Percentiles rank a stretch among this genome's conserved stretches.
Conservation (phyloP, 2,329 filamentous ascomycete species). For the Microthyrium microscopicum region DNA sequence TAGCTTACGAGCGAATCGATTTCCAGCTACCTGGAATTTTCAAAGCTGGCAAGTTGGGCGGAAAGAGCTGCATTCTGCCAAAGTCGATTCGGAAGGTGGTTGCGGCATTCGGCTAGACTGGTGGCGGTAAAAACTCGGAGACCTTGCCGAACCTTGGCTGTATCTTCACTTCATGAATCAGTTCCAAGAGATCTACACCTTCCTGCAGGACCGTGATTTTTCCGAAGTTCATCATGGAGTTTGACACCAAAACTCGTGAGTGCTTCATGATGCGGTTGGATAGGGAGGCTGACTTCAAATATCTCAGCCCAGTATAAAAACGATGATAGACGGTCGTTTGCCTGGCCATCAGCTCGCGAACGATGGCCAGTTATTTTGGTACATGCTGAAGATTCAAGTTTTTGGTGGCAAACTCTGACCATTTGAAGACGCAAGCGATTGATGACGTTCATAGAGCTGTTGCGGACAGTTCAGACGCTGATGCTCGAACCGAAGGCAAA, state of each 20-base stretch:
- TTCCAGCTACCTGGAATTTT: no score
- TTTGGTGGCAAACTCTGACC: background rate
- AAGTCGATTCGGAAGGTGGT: no score
- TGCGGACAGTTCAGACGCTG: constrained; percentile 39
- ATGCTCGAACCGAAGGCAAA: constrained; percentile 67
- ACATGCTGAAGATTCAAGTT: constrained; percentile 15
- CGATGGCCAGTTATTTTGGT: constrained; percentile 92
- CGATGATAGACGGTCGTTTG: constrained; percentile 72
- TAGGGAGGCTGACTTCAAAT: constrained; percentile 8
- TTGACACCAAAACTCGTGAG: constrained; percentile 58
- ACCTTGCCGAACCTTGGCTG: no score
- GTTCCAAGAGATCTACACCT: no score
- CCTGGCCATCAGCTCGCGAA: constrained; percentile 64
- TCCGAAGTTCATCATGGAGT: constrained; percentile 55
- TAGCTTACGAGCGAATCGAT: no score
- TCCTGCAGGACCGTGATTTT: no score
- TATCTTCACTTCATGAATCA: no score
- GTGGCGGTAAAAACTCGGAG: no score
- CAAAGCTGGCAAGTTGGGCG: no score
- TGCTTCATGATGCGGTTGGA: constrained; percentile 7
- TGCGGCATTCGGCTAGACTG: no score
- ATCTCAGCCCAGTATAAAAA: constrained; percentile 58
- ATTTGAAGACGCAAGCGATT: constrained; percentile 63
- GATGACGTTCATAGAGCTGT: constrained; percentile 81
- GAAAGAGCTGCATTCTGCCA: no score